Evolutionary conservation across 805 yeast species (phyloP), one percentile per base, ranked within the genome.

Genomic region (Blastobotrys americana): DNA sequence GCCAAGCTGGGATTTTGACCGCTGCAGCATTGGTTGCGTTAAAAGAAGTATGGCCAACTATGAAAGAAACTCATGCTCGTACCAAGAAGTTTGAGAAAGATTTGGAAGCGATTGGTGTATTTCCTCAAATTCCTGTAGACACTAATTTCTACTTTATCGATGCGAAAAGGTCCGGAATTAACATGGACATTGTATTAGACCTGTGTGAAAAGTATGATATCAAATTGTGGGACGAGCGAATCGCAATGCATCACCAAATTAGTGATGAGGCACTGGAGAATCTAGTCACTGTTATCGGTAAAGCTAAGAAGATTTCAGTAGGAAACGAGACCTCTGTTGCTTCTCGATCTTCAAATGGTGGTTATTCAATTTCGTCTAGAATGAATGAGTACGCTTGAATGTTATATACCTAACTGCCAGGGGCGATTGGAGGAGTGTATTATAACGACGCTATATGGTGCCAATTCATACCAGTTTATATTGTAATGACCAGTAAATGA

Each of bases 61-160:
- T 79, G 53, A 55, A 58, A 35, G 54, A 55, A 15, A 69, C 78
- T 8, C 82, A 79, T 59, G 62, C 55, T 16, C 61, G 56, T 51
- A 80, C 83, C 21, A 62, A 64, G 46, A 73, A 73, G 41, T 69
- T 80, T 27, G 72, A 70, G 49, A 27, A 39, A 22, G 53, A 45
- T 19, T 49, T 56, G 17, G 35, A 42, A n/a, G 54, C 47, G 27
- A 52, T 58, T 28, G 80, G 78, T 4, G 74, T 83, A 44, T 64
- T 68, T 22, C 66, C 84, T 48, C 81, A 76, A 55, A 68, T 75
- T 17, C 95, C 96, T 2, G 82, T 78, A 2, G 80, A 87, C 51
- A 82, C 95, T 5, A 85, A 82, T 58, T 84, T 87, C 61, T 88
- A 87, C 35, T 84, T 84, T 56, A 57, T 84, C 13, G 89, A 87